Base-by-base conservation (phyloP, 2,329 filamentous ascomycete species). In the Phyllachora maydis region DNA sequence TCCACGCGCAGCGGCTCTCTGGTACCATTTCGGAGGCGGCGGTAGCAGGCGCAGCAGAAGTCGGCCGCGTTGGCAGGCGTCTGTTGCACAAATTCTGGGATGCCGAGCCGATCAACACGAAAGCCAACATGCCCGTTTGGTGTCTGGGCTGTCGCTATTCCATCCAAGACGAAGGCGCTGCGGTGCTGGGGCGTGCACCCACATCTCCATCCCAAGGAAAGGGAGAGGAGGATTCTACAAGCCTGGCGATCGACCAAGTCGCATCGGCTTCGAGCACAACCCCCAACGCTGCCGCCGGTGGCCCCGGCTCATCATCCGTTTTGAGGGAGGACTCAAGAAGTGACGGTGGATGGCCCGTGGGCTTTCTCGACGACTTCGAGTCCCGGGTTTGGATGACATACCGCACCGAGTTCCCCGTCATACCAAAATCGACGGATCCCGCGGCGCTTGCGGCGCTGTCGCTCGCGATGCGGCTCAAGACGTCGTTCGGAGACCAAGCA, bases 361-460 rank as follows among this genome's bases (percentile, higher is more conserved):
- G 66, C 4, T 98, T 98, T 39, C 54, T 95, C 16, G 75, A 82
- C 29, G 88, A 98, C 46, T 90, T 95, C 38, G 82, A 92, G 43
- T 83, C 85, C 4, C 68, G 69, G 30, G 67, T 93, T 45, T 95
- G 88, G 85, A 78, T 98, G 63, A 95, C 85, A 7, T 98, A 98
- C 41, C 69, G 88, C 24, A 88, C 73, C 14, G 75, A 75, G 35
- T 98, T 98, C 42, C 56, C 70, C 7, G 59, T 69, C 1, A 98
- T 98, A 41, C 62, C 77, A 11, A 78, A 71, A 43, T 83, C 77
- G 4, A 58, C 63, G 25, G 75, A 85, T 34, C 70, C 76, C 1
- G 70, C 70, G 37, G 75, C 79, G 9, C 43, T 57, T 1, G 59
- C 71, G 4, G 56, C 68, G 6, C 66, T 95, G 53, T 90, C 79